phyloP scores from a whole-genome alignment of 2,329 filamentous ascomycete species.

The Cordyceps fumosorosea region DNA sequence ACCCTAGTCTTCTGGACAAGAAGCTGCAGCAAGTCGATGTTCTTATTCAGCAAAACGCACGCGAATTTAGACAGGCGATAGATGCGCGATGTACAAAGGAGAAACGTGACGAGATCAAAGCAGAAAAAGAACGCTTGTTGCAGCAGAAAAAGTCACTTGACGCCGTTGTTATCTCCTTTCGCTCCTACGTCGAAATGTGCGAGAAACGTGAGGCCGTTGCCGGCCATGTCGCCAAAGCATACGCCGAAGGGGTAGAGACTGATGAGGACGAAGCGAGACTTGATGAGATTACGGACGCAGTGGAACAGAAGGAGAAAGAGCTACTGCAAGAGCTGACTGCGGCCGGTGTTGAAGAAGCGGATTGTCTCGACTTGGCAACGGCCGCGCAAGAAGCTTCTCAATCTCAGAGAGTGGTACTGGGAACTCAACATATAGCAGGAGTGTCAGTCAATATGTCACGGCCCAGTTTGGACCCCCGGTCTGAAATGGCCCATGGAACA shows the following conservation, averaged over 20 bases:
- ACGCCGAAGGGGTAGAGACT: constrained; percentile 44
- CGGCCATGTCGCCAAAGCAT: constrained; percentile 41
- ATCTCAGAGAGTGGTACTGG: constrained; percentile 28
- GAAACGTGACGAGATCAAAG: constrained; percentile 40
- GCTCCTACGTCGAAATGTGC: constrained; percentile 35
- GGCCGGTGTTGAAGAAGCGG: constrained; percentile 39
- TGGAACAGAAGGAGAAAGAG: constrained; percentile 37
- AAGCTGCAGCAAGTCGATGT: constrained; percentile 34
- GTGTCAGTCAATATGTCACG: constrained; percentile 27
- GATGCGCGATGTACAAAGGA: constrained; percentile 39
- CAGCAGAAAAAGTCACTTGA: constrained; percentile 40
- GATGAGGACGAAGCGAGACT: constrained; percentile 44
- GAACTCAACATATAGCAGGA: constrained; percentile 35
- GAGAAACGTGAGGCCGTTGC: constrained; percentile 40
- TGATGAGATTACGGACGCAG: constrained; percentile 39
- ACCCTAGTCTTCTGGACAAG: constrained; percentile 26
- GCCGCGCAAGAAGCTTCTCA: constrained; percentile 14
- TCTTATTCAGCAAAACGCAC: constrained; percentile 40
- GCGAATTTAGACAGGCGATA: constrained; percentile 41
- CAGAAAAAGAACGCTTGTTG: constrained; percentile 41
- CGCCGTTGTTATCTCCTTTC: constrained; percentile 33
- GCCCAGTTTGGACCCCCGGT: constrained; percentile 26
- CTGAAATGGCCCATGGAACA: constrained; percentile 29
- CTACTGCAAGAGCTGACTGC: constrained; percentile 36
- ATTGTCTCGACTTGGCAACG: constrained; percentile 27